phyloP scores from a whole-genome alignment of 768 basidiomycete genomes.

The Hygrocybe coccinea region DNA sequence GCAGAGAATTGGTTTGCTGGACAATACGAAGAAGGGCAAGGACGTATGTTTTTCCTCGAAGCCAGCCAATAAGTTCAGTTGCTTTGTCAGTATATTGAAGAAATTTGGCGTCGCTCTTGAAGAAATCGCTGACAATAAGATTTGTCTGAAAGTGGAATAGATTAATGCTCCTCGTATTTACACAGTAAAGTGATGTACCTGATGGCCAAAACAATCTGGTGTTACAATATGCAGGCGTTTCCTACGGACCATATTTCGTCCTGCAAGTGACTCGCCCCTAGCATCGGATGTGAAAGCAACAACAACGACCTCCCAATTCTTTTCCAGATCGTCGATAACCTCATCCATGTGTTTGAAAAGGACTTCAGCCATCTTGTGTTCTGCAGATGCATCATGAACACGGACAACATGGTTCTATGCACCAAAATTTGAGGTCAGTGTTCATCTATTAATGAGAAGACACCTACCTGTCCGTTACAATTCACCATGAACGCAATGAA shows the following conservation, averaged over 20 bases:
- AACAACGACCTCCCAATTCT: conserved; percentile 21
- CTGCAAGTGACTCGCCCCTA: conserved; percentile 31
- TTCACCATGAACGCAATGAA: conserved; percentile 32
- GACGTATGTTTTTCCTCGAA: conserved; percentile 31
- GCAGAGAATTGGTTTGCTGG: conserved; percentile 8
- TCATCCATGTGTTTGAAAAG: conserved; percentile 20
- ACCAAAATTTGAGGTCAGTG: conserved; percentile 3
- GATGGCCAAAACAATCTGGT: conserved; percentile 35
- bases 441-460: not conserved
- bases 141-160: conserved; percentile 27
- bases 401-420: conserved; percentile 23
- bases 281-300: conserved; percentile 31
- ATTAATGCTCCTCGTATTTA: too few species aligned
- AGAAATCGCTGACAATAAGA: conserved; percentile 38
- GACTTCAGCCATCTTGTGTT: conserved; percentile 30
- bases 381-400: conserved; percentile 29
- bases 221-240: conserved; percentile 25
- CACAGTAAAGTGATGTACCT: conserved; percentile 21
- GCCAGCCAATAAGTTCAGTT: conserved; percentile 37
- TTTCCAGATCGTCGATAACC: conserved; percentile 16
- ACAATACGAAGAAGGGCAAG: conserved; percentile 28
- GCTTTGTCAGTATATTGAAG: conserved; percentile 23
- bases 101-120: conserved; percentile 23
- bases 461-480: conserved; percentile 15
- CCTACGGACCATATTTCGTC: conserved; percentile 12